Evolutionary conservation across 2,329 filamentous ascomycete genomes (phyloP).

Genomic region (Aaosphaeria pasadenensis): DNA sequence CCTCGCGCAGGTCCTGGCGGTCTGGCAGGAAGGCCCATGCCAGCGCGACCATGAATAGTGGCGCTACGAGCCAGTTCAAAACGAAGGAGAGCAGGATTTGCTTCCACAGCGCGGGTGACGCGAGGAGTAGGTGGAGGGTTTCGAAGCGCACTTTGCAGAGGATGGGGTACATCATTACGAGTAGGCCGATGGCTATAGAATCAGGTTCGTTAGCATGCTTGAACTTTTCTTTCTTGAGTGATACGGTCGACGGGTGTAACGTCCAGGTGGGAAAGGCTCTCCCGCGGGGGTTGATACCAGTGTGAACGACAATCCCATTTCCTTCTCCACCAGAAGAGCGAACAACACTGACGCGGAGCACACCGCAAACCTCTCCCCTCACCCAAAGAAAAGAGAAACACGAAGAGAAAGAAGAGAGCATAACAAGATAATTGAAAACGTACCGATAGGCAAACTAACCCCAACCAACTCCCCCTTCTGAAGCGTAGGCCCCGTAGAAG

Average conservation of each 20-base stretch:
- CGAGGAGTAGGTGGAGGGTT: constrained; percentile 65
- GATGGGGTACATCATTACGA: constrained; percentile 95
- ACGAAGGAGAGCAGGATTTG: constrained; percentile 76
- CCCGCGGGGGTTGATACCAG: too few relatives aligned
- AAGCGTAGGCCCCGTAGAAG: constrained; percentile 58
- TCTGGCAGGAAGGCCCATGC: constrained; percentile 57
- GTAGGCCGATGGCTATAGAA: constrained; percentile 65
- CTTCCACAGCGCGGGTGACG: constrained; percentile 64
- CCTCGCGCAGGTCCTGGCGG: constrained; percentile 52
- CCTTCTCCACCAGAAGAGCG: neutral
- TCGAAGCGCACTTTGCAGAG: constrained; percentile 83
- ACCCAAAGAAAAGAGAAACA: too few relatives aligned
- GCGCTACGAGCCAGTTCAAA: constrained; percentile 80
- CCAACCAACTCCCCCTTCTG: constrained; percentile 71
- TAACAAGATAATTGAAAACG: too few relatives aligned
- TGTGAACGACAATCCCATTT: too few relatives aligned
- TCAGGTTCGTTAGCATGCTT: too few relatives aligned
- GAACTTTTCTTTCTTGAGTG: too few relatives aligned
- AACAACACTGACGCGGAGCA: neutral
- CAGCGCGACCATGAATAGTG: constrained; percentile 74
- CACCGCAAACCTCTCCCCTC: neutral
- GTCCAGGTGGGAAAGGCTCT: too few relatives aligned
- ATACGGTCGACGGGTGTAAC: too few relatives aligned
- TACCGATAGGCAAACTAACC: constrained; percentile 65
- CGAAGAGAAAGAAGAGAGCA: too few relatives aligned